A percentile compares a stretch with the other conserved stretches of the same genome.
Evolutionary conservation across 495 filamentous ascomycete genomes (phyloP).

Genomic region (Aspergillus funiculosus): DNA sequence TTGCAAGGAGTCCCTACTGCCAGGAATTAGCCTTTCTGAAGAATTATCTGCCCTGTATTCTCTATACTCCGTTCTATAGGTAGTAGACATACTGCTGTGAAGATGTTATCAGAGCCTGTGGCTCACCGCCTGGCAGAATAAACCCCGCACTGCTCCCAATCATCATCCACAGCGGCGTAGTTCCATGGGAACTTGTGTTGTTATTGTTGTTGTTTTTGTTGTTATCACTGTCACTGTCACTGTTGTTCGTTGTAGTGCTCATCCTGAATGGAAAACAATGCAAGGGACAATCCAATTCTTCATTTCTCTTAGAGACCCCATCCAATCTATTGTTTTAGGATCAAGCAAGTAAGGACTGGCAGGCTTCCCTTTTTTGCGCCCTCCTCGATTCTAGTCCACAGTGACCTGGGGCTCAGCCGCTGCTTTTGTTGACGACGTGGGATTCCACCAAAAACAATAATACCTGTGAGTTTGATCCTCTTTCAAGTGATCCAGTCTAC

Average conservation of each 20-base stretch:
- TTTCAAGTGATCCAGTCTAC: background rate
- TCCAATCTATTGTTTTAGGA: background rate
- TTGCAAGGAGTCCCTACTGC: no score
- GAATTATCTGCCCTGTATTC: no score
- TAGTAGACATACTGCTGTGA: no score
- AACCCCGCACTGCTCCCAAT: conserved; percentile 32
- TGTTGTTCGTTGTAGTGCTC: conserved; percentile 8
- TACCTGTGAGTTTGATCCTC: conserved; percentile 7
- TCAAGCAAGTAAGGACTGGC: conserved; percentile 14
- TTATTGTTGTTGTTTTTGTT: conserved; percentile 3
- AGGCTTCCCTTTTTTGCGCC: background rate
- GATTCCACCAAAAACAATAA: conserved; percentile 13
- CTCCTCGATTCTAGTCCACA: background rate
- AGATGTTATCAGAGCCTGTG: background rate
- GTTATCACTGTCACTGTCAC: background rate
- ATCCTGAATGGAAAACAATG: conserved; percentile 20
- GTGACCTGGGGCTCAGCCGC: conserved; percentile 2
- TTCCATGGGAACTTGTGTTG: conserved; percentile 4
- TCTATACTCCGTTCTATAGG: no score
- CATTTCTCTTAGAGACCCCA: conserved; percentile 3
- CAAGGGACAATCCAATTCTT: conserved; percentile 25
- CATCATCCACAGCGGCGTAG: conserved; percentile 2
- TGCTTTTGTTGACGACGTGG: conserved; percentile 12
- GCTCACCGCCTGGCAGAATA: conserved; percentile 36
- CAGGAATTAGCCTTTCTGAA: no score